Conservation (phyloP, 179 eudicot genomes). For the Drosera spatulata region DNA sequence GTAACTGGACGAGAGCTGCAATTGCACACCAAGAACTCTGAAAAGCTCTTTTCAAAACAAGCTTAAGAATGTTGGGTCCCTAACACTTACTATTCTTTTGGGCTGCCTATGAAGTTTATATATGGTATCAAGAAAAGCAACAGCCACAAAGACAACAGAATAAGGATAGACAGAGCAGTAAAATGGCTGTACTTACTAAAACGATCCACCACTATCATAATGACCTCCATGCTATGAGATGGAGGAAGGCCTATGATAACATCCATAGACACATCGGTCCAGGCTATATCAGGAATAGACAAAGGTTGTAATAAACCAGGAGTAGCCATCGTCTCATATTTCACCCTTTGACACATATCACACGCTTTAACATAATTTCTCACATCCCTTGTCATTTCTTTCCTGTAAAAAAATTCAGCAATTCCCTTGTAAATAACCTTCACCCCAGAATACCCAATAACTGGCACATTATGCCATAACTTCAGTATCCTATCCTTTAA, state of each 20-base stretch:
- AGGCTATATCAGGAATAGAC: not conserved
- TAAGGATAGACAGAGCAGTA: not conserved
- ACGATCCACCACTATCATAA: not conserved
- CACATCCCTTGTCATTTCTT: not conserved
- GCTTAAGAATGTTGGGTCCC: too few species aligned
- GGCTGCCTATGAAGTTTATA: not conserved
- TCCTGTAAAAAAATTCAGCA: not conserved
- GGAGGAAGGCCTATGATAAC: not conserved
- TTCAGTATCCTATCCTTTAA: not conserved
- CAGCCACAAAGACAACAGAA: not conserved
- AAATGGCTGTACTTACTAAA: not conserved
- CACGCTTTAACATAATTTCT: not conserved
- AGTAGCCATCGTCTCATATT: not conserved
- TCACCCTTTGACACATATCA: not conserved
- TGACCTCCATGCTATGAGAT: not conserved
- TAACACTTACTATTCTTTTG: too few species aligned
- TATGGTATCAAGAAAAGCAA: not conserved
- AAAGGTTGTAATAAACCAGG: not conserved
- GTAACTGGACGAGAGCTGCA: too few species aligned
- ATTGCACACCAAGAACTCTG: too few species aligned
- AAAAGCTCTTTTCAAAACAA: too few species aligned
- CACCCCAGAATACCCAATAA: not conserved
- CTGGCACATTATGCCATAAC: not conserved
- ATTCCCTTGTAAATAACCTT: not conserved
- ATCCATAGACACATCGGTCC: not conserved